Evolutionary conservation across 2,329 filamentous ascomycete species (phyloP), one percentile per base, ranked within the genome.

Genomic region (Coniochaeta sp.): DNA sequence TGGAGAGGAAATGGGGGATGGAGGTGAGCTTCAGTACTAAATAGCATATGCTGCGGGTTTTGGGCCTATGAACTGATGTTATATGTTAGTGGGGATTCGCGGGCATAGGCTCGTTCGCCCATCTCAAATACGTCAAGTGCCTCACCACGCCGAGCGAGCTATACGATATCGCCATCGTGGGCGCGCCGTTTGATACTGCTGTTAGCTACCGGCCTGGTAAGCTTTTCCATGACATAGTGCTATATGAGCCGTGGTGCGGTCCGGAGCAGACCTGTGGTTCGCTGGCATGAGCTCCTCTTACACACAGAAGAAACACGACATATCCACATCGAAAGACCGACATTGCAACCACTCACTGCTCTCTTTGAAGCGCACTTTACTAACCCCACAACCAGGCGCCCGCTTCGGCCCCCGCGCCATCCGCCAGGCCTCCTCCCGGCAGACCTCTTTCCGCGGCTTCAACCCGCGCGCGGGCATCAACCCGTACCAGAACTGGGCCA

Each of bases 381-480:
- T 42, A 26, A 42, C 38, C 6, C 16, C 7, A 16, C 2, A 2
- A 4, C 16, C 38, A 42, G 45, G 86, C 33, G 87, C 87, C 14
- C 82, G 91, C 8, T 96, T 96, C 64, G 91, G 91, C 0, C 91
- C 91, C 30, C 83, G 89, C 42, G 89, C 89, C 38, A 96, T 96
- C 62, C 86, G 91, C 52, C 85, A 88, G 33, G 91, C 89, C 35
- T 92, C 89, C 28, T 78, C 85, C 7, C 83, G 91, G 18, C 91
- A 96, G 70, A 89, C 86, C 13, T 79, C 83, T 3, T 89, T 87
- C 66, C 82, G 89, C 38, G 87, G 86, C 63, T 91, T 87, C 78
- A 96, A 96, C 69, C 81, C 90, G 26, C 45, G 45, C 16, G 45
- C 50, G 65, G 67, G 61, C n/a, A 66, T 61, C 51, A 90, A 90